phyloP scores from a whole-genome alignment of 495 filamentous ascomycete genomes.

The Aspergillus indologenus region DNA sequence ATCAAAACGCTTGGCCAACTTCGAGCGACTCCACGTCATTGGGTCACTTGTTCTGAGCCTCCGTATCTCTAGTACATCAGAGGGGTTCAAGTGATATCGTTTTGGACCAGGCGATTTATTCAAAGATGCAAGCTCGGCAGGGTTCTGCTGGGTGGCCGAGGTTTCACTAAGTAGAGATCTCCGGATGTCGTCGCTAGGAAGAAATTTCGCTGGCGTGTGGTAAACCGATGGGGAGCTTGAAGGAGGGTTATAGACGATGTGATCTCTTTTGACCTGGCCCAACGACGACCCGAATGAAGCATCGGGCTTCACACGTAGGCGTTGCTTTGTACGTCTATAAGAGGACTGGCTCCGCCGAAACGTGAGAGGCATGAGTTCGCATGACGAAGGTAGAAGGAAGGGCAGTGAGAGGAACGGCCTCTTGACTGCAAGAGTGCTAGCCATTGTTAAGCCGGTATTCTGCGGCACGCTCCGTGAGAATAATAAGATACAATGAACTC shows the following conservation, averaged over 20 bases:
- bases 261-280: slow-evolving; percentile 45
- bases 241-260: slow-evolving; percentile 94
- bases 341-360: slow-evolving; percentile 63
- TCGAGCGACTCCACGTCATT: slow-evolving; percentile 64
- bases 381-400: slow-evolving; percentile 40
- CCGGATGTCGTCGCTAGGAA: slow-evolving; percentile 75
- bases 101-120: slow-evolving; percentile 52
- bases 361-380: slow-evolving; percentile 31
- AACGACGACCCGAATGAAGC: slow-evolving; percentile 59
- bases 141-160: slow-evolving; percentile 15
- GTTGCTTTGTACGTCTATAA: slow-evolving; percentile 65
- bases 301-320: slow-evolving; percentile 70
- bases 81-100: slow-evolving; percentile 71
- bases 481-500: background rate
- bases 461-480: background rate
- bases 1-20: slow-evolving; percentile 69
- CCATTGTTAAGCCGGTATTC: slow-evolving; percentile 20
- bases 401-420: slow-evolving; percentile 42
- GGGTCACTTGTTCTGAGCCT: slow-evolving; percentile 65
- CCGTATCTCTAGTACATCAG: slow-evolving; percentile 78
- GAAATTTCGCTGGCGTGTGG: slow-evolving; percentile 86
- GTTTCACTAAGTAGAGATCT: slow-evolving; percentile 48
- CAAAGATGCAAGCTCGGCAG: slow-evolving; percentile 52
- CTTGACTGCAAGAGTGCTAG: slow-evolving; percentile 32
- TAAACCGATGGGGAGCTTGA: slow-evolving; percentile 77